Conservation (phyloP, 1,139 yeast genomes). For the Keqinozyma sinolaborantium region DNA sequence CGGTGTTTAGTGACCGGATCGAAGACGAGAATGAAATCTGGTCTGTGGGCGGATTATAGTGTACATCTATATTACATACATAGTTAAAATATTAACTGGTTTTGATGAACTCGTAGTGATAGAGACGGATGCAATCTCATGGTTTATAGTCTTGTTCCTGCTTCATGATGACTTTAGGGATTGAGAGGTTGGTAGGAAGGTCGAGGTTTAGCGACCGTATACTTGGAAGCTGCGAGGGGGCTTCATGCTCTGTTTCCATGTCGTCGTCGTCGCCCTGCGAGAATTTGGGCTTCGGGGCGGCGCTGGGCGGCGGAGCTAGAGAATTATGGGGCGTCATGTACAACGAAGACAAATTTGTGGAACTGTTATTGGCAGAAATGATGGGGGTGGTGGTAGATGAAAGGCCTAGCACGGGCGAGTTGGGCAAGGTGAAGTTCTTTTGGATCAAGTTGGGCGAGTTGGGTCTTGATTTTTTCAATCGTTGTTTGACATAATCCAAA, state of each 20-base stretch:
- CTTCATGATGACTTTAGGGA: conserved; percentile 8
- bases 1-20: conserved; percentile 76
- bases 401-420: conserved; percentile 54
- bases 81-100: not conserved
- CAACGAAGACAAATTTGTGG: conserved; percentile 38
- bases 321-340: conserved; percentile 22
- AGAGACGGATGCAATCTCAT: conserved; percentile 5
- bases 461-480: conserved; percentile 69
- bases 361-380: conserved; percentile 41
- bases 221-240: conserved; percentile 35
- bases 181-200: conserved; percentile 39
- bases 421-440: conserved; percentile 50
- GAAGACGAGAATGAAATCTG: conserved; percentile 88
- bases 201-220: conserved; percentile 48
- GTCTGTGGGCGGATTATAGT: conserved; percentile 75
- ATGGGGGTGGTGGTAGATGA: conserved; percentile 43
- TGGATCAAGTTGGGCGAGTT: conserved; percentile 43
- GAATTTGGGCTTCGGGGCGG: not conserved
- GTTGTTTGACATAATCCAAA: conserved; percentile 43
- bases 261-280: conserved; percentile 1
- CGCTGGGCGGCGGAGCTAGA: conserved; percentile 2
- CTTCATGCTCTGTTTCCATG: conserved; percentile 4
- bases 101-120: not conserved
- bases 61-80: conserved; percentile 4
- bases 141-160: not conserved